Conservation (phyloP, 805 yeast species). For the Candida gorgasii region DNA sequence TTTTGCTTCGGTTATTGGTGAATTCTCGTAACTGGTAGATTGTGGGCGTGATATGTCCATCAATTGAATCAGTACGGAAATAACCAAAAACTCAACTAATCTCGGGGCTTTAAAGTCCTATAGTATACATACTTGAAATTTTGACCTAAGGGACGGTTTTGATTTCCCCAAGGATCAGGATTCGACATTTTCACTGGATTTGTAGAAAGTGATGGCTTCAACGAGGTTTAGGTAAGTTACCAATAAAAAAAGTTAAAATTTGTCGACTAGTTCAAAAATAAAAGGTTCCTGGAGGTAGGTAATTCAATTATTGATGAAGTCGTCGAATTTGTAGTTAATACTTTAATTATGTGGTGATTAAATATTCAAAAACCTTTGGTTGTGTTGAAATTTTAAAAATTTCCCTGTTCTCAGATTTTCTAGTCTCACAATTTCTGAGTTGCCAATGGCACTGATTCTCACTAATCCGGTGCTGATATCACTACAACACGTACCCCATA, state of each 20-base stretch:
- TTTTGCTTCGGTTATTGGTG: not conserved
- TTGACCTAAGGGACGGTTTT: constrained; percentile 43
- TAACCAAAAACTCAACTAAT: not conserved
- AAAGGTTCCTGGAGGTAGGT: not conserved
- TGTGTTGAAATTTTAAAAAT: constrained; percentile 6
- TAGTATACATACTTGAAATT: constrained; percentile 40
- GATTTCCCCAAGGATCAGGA: constrained; percentile 45
- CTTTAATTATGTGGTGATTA: not conserved
- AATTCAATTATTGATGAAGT: not conserved
- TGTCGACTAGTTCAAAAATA: not conserved
- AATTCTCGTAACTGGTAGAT: not conserved
- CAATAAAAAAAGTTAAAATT: not conserved
- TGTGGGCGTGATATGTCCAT: not conserved
- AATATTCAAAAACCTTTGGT: not conserved
- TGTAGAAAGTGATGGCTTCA: constrained; percentile 3
- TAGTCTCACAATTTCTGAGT: constrained; percentile 6
- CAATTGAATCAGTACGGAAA: not conserved
- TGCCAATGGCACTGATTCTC: constrained; percentile 2
- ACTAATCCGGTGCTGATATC: not conserved
- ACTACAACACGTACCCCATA: constrained; percentile 5
- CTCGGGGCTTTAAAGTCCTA: not conserved
- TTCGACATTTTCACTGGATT: constrained; percentile 31
- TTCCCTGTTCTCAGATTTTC: constrained; percentile 8
- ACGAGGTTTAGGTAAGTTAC: not conserved
- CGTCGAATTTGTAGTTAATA: too few relatives aligned